Base-by-base conservation (phyloP, 495 filamentous ascomycete genomes). In the Aspergillus funiculosus region DNA sequence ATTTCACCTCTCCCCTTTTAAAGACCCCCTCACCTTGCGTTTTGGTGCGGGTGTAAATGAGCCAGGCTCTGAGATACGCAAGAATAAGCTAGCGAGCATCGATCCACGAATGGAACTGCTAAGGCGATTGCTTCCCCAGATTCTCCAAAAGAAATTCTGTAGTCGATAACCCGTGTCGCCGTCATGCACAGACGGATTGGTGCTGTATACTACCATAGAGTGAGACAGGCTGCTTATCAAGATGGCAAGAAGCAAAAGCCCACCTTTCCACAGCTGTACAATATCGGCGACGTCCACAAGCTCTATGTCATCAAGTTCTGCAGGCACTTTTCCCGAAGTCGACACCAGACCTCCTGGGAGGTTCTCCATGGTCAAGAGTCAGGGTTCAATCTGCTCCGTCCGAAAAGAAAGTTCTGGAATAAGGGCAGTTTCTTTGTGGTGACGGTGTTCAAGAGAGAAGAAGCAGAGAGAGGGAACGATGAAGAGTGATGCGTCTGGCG, bases 111-210 rank as follows among this genome's bases (percentile, higher is more conserved):
- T 39, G 0, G 51, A 54, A 7, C 41, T 29, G 8, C 42, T 53
- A 6, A 76, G 48, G 6, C 32, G 43, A 6, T 61, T 40, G 14
- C 55, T 72, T 38, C 68, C 54, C 70, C 68, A 75, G 26, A 78
- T 71, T 29, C 75, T 60, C 76, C 75, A 77, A 50, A 78, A 77
- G 36, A 77, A 61, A 47, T 75, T 73, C 44, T 76, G 72, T 11
- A 79, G 56, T 49, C 76, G 56, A 41, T 51, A 46, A 11, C 73
- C 73, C 4, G 60, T 57, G 18, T 71, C 62, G 31, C 64, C 60
- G 50, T 62, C 48, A 38, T 75, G 53, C 27, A 63, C 57, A 26
- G 60, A 43, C 18, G 62, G 50, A 52, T 69, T 71, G 6, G 62
- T 60, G 36, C 54, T 58, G 46, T 72, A 77, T 3, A 67, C 75